Conservation (phyloP, 768 basidiomycete genomes). For the Termitomyces sp. region DNA sequence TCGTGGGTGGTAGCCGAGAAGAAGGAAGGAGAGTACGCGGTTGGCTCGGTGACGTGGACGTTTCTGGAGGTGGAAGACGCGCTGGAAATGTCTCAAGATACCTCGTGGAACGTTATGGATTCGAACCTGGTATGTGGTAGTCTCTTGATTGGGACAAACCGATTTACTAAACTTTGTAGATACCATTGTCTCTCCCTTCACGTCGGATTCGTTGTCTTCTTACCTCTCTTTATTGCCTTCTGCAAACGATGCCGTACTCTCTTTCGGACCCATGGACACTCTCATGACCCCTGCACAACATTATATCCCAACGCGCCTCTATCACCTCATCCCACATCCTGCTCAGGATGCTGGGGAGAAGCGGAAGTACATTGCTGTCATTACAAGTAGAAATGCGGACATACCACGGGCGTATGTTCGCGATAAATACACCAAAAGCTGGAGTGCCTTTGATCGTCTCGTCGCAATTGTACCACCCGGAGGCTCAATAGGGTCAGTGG, state of each 20-base stretch:
- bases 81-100: constrained; percentile 68
- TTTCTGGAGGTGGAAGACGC: constrained; percentile 56
- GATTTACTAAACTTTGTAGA: constrained; percentile 34
- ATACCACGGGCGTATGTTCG: constrained; percentile 79
- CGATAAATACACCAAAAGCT: constrained; percentile 90
- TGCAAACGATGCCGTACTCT: constrained; percentile 67
- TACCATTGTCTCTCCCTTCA: constrained; percentile 70
- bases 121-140: constrained; percentile 56
- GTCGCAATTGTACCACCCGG: constrained; percentile 89
- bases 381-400: constrained; percentile 81
- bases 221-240: constrained; percentile 77
- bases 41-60: constrained; percentile 82
- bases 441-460: constrained; percentile 87
- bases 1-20: constrained; percentile 71
- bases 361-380: constrained; percentile 64
- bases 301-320: constrained; percentile 70
- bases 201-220: constrained; percentile 67
- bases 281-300: constrained; percentile 72
- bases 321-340: constrained; percentile 74
- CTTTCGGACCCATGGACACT: constrained; percentile 78
- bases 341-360: constrained; percentile 74
- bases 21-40: constrained; percentile 67
- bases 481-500: constrained; percentile 75
- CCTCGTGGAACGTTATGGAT: constrained; percentile 75
- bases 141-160: background rate